These are phyloP conservation scores for Hippophae rhamnoides DNA, from an alignment of 306 rosid species.

Conservation along the genomic window DNA sequence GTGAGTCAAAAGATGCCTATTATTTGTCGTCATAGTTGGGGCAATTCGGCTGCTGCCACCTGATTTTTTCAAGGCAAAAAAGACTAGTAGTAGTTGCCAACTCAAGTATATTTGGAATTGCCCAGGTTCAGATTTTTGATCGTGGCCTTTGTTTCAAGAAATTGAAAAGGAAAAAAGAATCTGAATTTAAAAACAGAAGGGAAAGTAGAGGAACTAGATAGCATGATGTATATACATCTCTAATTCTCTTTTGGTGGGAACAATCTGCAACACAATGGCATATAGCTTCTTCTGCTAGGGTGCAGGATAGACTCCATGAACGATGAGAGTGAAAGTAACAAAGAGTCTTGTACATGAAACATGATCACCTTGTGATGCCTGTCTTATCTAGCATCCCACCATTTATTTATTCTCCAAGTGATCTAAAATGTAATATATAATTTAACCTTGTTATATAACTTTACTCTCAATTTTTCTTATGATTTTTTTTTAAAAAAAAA, in stretches of 20 bases:
- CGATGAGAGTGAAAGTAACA: constrained; percentile 23
- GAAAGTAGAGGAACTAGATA: constrained; percentile 39
- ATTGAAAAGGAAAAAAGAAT: constrained; percentile 17
- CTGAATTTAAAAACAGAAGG: constrained; percentile 23
- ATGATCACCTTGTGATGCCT: constrained; percentile 26
- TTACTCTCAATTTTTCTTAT: no score
- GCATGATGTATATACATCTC: constrained; percentile 59
- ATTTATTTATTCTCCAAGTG: constrained; percentile 29
- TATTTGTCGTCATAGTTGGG: constrained; percentile 19
- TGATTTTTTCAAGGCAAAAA: constrained; percentile 5
- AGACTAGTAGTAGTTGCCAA: constrained; percentile 19
- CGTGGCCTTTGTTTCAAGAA: constrained; percentile 14
- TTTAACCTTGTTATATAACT: constrained; percentile 4
- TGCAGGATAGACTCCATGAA: constrained; percentile 24
- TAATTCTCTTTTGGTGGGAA: constrained; percentile 29
- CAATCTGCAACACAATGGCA: constrained; percentile 29
- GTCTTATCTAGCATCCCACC: constrained; percentile 28
- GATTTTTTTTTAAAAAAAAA: no score
- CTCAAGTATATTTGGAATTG: constrained; percentile 16
- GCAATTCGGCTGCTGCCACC: constrained; percentile 26
- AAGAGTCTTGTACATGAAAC: constrained; percentile 50
- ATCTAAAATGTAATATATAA: constrained; percentile 21
- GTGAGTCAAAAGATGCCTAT: constrained; percentile 22
- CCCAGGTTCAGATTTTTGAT: constrained; percentile 20
- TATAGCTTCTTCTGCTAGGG: constrained; percentile 23